A percentile compares a stretch with the other conserved stretches of the same genome.
Conservation (phyloP, 192 early-diverging fungal species). For the Backusella tuberculispora region DNA sequence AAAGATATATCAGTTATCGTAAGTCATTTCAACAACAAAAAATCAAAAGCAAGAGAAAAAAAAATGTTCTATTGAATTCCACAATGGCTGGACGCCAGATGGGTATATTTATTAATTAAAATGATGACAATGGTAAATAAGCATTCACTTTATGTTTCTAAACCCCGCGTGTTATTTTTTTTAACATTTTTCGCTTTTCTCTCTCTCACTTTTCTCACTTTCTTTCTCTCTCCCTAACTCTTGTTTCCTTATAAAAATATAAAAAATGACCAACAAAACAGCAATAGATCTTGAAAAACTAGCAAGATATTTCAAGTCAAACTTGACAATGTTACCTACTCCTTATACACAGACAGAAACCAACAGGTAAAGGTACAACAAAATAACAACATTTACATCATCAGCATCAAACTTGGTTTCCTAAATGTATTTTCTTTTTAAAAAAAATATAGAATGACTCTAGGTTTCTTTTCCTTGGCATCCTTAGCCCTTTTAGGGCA, state of each 20-base stretch:
- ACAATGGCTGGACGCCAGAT: too few species aligned
- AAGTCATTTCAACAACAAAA: too few species aligned
- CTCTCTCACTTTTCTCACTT: not conserved
- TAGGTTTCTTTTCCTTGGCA: constrained; percentile 82
- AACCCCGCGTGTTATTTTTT: constrained; percentile 5
- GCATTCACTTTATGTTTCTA: not conserved
- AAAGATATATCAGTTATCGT: too few species aligned
- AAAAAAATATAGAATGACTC: constrained; percentile 70
- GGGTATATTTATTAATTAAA: too few species aligned
- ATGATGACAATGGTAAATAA: too few species aligned
- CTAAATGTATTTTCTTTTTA: not conserved
- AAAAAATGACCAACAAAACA: not conserved
- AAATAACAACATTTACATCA: not conserved
- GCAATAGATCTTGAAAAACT: constrained; percentile 60
- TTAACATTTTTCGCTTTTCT: too few species aligned
- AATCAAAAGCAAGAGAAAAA: too few species aligned
- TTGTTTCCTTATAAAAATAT: too few species aligned
- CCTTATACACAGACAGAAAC: constrained; percentile 73
- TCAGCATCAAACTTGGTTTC: not conserved
- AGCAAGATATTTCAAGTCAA: constrained; percentile 71
- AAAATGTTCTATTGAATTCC: too few species aligned
- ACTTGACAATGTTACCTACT: constrained; percentile 73
- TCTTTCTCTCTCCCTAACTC: not conserved
- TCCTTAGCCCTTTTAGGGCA: constrained; percentile 80
- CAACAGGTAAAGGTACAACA: constrained; percentile 54